Percentiles rank a stretch among this genome's conserved stretches.
Evolutionary conservation across 2,329 filamentous ascomycete genomes (phyloP).

Genomic region (Hypoxylon sp.): DNA sequence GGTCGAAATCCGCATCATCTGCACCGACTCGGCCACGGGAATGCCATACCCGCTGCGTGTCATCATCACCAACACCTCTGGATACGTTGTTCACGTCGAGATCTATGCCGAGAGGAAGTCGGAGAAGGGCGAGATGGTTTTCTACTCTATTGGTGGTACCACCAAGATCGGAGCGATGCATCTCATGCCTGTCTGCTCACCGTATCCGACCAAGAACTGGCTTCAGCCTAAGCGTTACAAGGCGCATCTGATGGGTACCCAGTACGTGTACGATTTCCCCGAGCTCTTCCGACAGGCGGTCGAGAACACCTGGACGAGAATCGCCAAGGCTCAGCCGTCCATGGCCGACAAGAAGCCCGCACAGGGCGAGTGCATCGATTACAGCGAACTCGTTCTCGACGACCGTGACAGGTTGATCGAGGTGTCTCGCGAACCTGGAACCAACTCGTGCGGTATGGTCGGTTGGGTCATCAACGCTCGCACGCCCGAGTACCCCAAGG

Average conservation of each 20-base stretch:
- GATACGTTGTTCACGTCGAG: constrained; percentile 97
- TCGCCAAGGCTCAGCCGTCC: constrained; percentile 74
- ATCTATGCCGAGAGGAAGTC: constrained; percentile 98
- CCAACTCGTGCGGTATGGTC: constrained; percentile 97
- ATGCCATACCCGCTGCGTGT: constrained; percentile 91
- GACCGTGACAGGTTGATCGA: constrained; percentile 91
- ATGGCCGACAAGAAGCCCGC: constrained; percentile 83
- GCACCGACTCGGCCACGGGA: constrained; percentile 86
- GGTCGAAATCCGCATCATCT: constrained; percentile 98
- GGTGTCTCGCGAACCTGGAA: constrained; percentile 92
- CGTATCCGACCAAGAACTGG: constrained; percentile 98
- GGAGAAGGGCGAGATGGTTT: constrained; percentile 97
- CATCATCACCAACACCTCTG: constrained; percentile 97
- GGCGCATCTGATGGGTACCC: constrained; percentile 98
- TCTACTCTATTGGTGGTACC: constrained; percentile 95
- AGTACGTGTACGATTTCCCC: constrained; percentile 99
- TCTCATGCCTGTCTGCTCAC: constrained; percentile 85
- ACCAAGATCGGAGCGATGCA: constrained; percentile 97
- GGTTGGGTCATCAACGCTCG: constrained; percentile 95
- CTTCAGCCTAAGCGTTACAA: constrained; percentile 99
- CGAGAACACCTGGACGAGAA: constrained; percentile 90
- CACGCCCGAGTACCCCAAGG: constrained; percentile 93
- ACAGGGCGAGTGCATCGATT: constrained; percentile 90
- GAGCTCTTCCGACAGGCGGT: constrained; percentile 98
- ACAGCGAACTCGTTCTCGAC: constrained; percentile 92